Evolutionary conservation across 2,329 filamentous ascomycete species (phyloP).

Genomic region (Periconia macrospinosa): DNA sequence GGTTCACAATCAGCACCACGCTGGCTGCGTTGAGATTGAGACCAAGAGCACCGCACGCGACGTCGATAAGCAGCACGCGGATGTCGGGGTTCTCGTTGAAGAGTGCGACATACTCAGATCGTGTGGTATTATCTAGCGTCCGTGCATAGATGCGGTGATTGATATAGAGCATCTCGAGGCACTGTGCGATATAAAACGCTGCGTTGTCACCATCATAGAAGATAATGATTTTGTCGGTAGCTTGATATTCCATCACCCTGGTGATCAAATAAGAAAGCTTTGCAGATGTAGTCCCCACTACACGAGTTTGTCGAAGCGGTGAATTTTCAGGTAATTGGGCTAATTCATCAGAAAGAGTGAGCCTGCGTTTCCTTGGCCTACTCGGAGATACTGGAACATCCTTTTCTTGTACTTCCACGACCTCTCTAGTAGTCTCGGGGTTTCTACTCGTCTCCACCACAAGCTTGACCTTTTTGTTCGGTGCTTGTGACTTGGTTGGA

Average conservation of each 20-base stretch:
- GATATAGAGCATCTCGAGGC: slow-evolving; percentile 71
- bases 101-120: slow-evolving; percentile 74
- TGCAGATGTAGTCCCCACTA: slow-evolving; percentile 80
- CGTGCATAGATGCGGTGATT: slow-evolving; percentile 70
- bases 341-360: slow-evolving; percentile 32
- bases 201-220: slow-evolving; percentile 91
- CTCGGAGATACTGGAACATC: slow-evolving; percentile 14
- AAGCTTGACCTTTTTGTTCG: slow-evolving; percentile 1
- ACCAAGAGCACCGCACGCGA: slow-evolving; percentile 85
- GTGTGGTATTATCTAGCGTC: slow-evolving; percentile 60
- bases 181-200: slow-evolving; percentile 82
- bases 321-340: slow-evolving; percentile 46
- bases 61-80: slow-evolving; percentile 84
- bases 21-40: slow-evolving; percentile 83
- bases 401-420: background rate
- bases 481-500: slow-evolving; percentile 16
- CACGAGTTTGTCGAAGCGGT: slow-evolving; percentile 60
- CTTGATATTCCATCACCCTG: slow-evolving; percentile 67
- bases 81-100: slow-evolving; percentile 73
- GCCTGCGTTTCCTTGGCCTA: slow-evolving; percentile 33
- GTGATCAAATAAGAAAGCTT: slow-evolving; percentile 87
- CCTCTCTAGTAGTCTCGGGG: background rate
- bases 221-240: slow-evolving; percentile 80
- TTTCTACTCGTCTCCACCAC: background rate
- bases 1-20: slow-evolving; percentile 85